Conservation (phyloP, 2,329 filamentous ascomycete genomes). For the Eurotiales sp. region DNA sequence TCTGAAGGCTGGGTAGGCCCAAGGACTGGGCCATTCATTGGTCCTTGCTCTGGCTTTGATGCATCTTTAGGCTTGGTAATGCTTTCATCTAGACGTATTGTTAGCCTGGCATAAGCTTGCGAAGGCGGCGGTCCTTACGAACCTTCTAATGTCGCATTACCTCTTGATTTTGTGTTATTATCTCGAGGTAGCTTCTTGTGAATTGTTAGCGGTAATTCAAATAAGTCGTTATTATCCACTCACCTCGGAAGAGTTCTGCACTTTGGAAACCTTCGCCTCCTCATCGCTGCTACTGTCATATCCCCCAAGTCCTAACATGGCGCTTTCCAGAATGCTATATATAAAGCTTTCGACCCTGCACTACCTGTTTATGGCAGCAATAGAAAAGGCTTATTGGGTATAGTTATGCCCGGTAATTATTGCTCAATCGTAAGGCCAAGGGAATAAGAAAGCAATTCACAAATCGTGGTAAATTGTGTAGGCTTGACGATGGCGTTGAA, state of each 20-base stretch:
- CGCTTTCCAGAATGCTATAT: background rate
- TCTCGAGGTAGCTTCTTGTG: background rate
- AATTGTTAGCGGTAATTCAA: background rate
- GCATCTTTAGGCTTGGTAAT: background rate
- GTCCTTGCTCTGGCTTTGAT: slow-evolving; percentile 4
- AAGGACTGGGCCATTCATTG: slow-evolving; percentile 29
- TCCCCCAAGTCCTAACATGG: slow-evolving; percentile 39
- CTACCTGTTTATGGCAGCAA: too few species aligned
- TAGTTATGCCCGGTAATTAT: too few species aligned
- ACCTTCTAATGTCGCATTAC: background rate
- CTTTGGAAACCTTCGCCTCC: slow-evolving; percentile 26
- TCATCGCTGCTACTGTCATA: slow-evolving; percentile 47
- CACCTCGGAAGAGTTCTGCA: slow-evolving; percentile 23
- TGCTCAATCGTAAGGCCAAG: too few species aligned
- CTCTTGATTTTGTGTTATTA: background rate
- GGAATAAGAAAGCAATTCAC: too few species aligned
- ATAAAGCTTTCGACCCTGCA: background rate
- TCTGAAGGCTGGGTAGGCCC: slow-evolving; percentile 33
- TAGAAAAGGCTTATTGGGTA: too few species aligned
- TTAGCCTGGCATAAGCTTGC: background rate
- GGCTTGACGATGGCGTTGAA: too few species aligned
- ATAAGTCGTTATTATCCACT: background rate
- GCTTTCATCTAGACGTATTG: background rate
- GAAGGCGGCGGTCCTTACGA: background rate
- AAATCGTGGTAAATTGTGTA: too few species aligned